A percentile compares a stretch with the other conserved stretches of the same genome.
phyloP scores from a whole-genome alignment of 2,329 filamentous ascomycete genomes.

The Clarireedia paspali region DNA sequence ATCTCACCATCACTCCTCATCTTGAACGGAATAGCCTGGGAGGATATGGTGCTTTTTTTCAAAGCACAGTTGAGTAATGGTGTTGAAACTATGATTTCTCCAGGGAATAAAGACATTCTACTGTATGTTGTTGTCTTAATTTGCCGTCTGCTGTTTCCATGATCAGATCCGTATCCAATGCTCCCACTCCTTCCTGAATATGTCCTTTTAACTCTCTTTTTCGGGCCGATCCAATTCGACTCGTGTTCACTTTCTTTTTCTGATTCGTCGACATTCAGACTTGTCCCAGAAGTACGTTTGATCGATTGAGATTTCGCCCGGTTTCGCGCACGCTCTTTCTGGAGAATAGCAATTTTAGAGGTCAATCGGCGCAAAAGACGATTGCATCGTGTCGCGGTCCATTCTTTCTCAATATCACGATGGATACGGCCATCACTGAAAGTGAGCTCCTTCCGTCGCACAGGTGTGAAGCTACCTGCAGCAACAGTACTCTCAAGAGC shows the following conservation, averaged over 20 bases:
- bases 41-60: background rate
- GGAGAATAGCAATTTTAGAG: conserved; percentile 35
- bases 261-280: background rate
- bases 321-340: conserved; percentile 14
- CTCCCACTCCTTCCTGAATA: conserved; percentile 21
- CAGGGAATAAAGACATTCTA: conserved; percentile 14
- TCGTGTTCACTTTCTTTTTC: background rate
- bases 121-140: background rate
- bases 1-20: background rate
- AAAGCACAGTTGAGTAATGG: conserved; percentile 25
- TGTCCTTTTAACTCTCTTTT: conserved; percentile 24
- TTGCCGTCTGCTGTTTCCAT: too few species aligned
- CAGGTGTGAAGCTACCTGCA: conserved; percentile 23
- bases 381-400: conserved; percentile 38
- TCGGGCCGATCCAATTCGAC: conserved; percentile 6
- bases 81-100: conserved; percentile 27
- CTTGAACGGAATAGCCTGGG: background rate
- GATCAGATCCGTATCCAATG: background rate
- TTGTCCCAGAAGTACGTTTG: background rate
- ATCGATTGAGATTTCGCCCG: background rate
- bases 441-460: conserved; percentile 20
- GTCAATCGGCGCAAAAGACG: conserved; percentile 36
- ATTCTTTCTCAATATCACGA: conserved; percentile 21
- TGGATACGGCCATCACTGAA: conserved; percentile 16
- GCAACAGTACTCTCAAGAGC: background rate